Evolutionary conservation across 2,329 filamentous ascomycete species (phyloP).

Genomic region (Ascochyta viciae-villosae): DNA sequence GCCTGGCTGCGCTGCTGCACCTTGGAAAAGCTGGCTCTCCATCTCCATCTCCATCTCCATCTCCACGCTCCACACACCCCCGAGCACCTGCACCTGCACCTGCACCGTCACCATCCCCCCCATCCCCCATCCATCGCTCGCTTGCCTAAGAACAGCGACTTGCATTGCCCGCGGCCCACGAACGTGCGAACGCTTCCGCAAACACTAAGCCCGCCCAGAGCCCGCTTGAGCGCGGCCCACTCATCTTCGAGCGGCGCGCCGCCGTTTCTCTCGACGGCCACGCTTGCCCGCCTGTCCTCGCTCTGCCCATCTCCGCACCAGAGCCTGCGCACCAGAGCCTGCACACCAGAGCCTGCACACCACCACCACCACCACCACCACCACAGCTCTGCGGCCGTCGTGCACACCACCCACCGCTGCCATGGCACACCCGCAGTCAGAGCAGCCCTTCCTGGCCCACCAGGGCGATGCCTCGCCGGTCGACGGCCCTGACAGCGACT

Average conservation of each 20-base stretch:
- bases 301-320: neutral
- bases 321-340: neutral
- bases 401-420: neutral
- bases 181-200: constrained; percentile 3
- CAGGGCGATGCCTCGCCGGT: constrained; percentile 28
- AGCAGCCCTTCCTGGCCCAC: constrained; percentile 31
- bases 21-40: constrained; percentile 14
- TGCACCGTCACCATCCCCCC: neutral
- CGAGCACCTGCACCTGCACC: neutral
- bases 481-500: constrained; percentile 29
- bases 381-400: neutral
- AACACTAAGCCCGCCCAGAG: constrained; percentile 3
- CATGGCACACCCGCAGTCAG: constrained; percentile 12
- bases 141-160: neutral
- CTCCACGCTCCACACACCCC: neutral
- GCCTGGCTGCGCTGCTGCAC: constrained; percentile 7
- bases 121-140: neutral
- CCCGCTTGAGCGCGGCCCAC: constrained; percentile 3
- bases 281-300: neutral
- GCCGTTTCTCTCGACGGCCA: constrained; percentile 7
- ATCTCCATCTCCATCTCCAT: neutral
- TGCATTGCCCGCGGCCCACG: neutral
- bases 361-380: neutral
- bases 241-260: constrained; percentile 12
- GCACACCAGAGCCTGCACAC: neutral